These are phyloP conservation scores for Amniculicola lignicola DNA, from an alignment of 495 filamentous ascomycete genomes.

Conservation along the genomic window DNA sequence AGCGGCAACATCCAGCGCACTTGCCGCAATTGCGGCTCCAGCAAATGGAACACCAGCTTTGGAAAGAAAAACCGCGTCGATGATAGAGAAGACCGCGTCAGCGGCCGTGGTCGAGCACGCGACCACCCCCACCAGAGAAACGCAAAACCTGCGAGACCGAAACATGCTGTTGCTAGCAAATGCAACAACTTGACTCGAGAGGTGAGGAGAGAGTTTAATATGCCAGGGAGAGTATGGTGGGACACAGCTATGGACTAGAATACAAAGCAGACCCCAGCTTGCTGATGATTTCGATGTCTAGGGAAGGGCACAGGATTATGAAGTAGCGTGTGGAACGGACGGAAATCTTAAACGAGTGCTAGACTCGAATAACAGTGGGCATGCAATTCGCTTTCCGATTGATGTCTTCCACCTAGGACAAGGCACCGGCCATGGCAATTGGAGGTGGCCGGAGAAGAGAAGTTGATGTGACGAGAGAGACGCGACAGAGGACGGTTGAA, in stretches of 20 bases:
- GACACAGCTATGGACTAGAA: constrained; percentile 11
- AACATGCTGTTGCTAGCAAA: constrained; percentile 8
- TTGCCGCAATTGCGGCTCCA: constrained; percentile 15
- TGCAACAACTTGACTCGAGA: neutral
- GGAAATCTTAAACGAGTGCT: constrained; percentile 4
- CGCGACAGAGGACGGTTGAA: constrained; percentile 19
- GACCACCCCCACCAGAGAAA: constrained; percentile 26
- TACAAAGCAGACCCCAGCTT: constrained; percentile 8
- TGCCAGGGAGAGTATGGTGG: constrained; percentile 3
- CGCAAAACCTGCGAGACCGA: constrained; percentile 19
- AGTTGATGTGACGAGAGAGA: constrained; percentile 1
- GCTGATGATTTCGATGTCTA: constrained; percentile 4
- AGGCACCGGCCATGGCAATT: constrained; percentile 4
- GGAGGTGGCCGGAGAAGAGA: neutral
- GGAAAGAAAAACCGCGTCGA: constrained; percentile 25
- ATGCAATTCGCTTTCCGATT: neutral
- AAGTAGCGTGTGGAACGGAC: constrained; percentile 5
- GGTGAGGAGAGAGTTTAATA: neutral
- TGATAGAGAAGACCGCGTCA: constrained; percentile 21
- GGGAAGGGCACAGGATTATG: neutral
- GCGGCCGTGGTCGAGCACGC: constrained; percentile 23
- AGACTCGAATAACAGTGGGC: neutral
- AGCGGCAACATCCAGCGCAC: constrained; percentile 14
- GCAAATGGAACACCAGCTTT: constrained; percentile 10
- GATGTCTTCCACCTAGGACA: neutral